phyloP scores from a whole-genome alignment of 352 stramenopile genomes.

The Elongisporangium senticosum region DNA sequence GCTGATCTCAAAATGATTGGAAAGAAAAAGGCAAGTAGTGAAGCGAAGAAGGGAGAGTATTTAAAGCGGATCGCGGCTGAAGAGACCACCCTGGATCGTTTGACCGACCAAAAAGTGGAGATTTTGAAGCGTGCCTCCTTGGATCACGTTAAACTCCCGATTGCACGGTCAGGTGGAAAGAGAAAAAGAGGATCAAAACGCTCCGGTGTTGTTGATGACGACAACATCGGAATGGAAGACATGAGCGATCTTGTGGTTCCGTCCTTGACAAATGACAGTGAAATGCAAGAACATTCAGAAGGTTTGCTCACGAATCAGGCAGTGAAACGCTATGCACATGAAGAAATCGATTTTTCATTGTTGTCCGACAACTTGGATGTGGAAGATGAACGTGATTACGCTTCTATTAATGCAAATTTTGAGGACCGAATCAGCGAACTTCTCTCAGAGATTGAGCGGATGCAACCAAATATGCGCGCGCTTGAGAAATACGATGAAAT shows the following conservation, averaged over 20 bases:
- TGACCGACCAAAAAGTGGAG: slow-evolving; percentile 93
- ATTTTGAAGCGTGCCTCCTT: slow-evolving; percentile 93
- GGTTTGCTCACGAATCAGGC: slow-evolving; percentile 44
- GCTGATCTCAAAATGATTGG: slow-evolving; percentile 54
- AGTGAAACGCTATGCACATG: slow-evolving; percentile 31
- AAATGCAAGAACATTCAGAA: slow-evolving; percentile 18
- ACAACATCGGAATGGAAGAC: slow-evolving; percentile 68
- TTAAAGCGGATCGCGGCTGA: slow-evolving; percentile 84
- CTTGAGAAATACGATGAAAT: slow-evolving; percentile 87
- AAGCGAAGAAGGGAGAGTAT: slow-evolving; percentile 55
- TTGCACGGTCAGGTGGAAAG: slow-evolving; percentile 8
- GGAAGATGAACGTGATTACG: slow-evolving; percentile 81
- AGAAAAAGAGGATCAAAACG: slow-evolving; percentile 1
- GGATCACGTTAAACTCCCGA: slow-evolving; percentile 92
- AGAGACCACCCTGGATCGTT: slow-evolving; percentile 87
- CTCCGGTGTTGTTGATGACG: slow-evolving; percentile 21
- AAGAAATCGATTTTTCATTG: slow-evolving; percentile 88
- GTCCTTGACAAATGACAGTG: slow-evolving; percentile 14
- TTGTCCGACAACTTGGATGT: slow-evolving; percentile 72
- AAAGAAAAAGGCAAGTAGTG: slow-evolving; percentile 59
- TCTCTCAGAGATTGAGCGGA: slow-evolving; percentile 87
- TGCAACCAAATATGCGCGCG: slow-evolving; percentile 97
- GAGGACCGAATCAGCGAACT: slow-evolving; percentile 64
- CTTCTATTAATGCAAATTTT: slow-evolving; percentile 69
- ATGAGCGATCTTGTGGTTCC: slow-evolving; percentile 4